phyloP scores from a whole-genome alignment of 2,329 filamentous ascomycete genomes.

The Cercospora nicotianae region DNA sequence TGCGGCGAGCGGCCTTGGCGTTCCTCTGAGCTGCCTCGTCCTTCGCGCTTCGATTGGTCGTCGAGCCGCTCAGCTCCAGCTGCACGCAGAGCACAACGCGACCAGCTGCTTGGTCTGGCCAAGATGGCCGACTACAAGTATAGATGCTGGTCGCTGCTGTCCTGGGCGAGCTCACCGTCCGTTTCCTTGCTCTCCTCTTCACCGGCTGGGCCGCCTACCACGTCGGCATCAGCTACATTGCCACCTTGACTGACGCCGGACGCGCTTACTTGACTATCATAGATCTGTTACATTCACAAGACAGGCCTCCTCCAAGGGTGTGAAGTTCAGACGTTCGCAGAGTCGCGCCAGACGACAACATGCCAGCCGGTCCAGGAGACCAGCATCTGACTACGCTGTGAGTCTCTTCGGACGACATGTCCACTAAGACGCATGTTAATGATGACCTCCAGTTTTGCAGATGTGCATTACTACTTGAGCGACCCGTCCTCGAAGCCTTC shows the following conservation, averaged over 20 bases:
- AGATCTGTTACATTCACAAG: slow-evolving; percentile 29
- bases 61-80: slow-evolving; percentile 10
- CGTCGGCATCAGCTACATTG: slow-evolving; percentile 29
- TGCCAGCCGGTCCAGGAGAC: slow-evolving; percentile 52
- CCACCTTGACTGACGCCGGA: slow-evolving; percentile 32
- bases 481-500: slow-evolving; percentile 65
- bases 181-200: slow-evolving; percentile 20
- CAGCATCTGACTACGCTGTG: slow-evolving; percentile 51
- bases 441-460: slow-evolving; percentile 62
- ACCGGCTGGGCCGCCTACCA: slow-evolving; percentile 19
- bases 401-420: slow-evolving; percentile 25
- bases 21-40: not conserved
- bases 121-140: slow-evolving; percentile 9
- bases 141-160: slow-evolving; percentile 17
- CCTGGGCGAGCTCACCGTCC: slow-evolving; percentile 21
- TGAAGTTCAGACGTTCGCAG: slow-evolving; percentile 1
- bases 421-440: not conserved
- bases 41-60: slow-evolving; percentile 1
- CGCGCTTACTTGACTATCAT: slow-evolving; percentile 33
- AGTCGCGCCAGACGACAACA: slow-evolving; percentile 27
- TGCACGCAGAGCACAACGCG: slow-evolving; percentile 1
- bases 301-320: slow-evolving; percentile 22
- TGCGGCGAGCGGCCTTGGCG: slow-evolving; percentile 1
- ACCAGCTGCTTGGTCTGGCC: slow-evolving; percentile 5
- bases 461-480: slow-evolving; percentile 76